phyloP scores from a whole-genome alignment of 495 filamentous ascomycete genomes.

The Pyrenula aspistea region DNA sequence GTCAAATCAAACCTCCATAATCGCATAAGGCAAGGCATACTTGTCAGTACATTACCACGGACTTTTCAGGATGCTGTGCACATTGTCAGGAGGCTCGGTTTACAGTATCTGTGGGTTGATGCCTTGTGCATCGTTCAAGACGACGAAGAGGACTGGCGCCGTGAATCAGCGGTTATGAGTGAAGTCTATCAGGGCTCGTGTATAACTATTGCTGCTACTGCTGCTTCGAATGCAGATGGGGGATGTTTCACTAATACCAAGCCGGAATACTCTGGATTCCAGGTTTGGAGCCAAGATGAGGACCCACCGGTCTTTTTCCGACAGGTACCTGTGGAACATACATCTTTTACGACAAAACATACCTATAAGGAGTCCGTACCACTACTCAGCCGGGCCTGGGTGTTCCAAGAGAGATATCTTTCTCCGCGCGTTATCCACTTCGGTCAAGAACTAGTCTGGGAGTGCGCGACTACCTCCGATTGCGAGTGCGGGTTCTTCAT shows the following conservation, averaged over 20 bases:
- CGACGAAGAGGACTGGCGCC: neutral
- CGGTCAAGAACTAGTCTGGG: conserved; percentile 4
- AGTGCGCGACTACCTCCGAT: neutral
- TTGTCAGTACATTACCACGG: neutral
- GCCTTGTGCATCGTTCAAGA: neutral
- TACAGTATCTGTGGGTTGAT: neutral
- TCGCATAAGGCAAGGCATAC: neutral
- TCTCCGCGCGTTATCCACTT: conserved; percentile 7
- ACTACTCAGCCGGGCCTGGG: neutral
- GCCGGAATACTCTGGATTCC: neutral
- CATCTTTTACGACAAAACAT: neutral
- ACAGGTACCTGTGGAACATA: neutral
- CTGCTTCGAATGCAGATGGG: neutral
- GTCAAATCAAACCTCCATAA: neutral
- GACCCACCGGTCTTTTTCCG: neutral
- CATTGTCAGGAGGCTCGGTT: neutral
- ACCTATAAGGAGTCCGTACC: neutral
- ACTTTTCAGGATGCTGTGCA: neutral
- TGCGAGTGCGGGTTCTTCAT: neutral
- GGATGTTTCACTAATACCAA: neutral
- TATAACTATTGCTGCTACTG: neutral
- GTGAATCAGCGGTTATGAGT: neutral
- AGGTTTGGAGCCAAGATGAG: neutral
- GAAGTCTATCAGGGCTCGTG: neutral
- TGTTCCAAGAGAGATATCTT: conserved; percentile 2